Conservation (phyloP, 2,329 filamentous ascomycete genomes). For the Trichoderma hamatum region DNA sequence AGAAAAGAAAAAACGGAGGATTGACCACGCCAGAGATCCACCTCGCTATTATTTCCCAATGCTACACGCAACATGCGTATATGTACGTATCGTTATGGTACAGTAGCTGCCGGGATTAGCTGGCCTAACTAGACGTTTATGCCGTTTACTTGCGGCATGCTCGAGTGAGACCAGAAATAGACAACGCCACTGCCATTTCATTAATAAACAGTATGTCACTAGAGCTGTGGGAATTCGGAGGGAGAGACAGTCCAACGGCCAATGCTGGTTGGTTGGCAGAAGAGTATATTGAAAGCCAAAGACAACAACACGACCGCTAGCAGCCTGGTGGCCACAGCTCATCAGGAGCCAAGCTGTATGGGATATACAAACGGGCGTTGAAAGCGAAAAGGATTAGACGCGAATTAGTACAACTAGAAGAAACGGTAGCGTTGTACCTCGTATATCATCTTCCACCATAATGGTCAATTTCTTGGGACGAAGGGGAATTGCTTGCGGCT, state of each 20-base stretch:
- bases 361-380: neutral
- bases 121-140: neutral
- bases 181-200: constrained; percentile 2
- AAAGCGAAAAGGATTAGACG: neutral
- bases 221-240: constrained; percentile 20
- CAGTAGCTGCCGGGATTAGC: neutral
- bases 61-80: neutral
- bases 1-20: neutral
- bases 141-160: neutral
- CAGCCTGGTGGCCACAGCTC: neutral
- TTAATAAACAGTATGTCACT: constrained; percentile 14
- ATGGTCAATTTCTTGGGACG: neutral
- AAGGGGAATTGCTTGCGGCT: neutral
- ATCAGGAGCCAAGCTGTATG: neutral
- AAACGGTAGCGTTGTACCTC: too few species aligned
- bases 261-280: neutral
- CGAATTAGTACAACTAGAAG: neutral
- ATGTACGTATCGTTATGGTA: neutral
- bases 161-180: neutral
- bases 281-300: neutral
- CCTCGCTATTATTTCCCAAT: neutral
- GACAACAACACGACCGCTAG: neutral
- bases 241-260: constrained; percentile 11
- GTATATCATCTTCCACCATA: neutral
- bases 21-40: constrained; percentile 11